Conservation (phyloP, 805 yeast species). For the Candida tammaniensis region DNA sequence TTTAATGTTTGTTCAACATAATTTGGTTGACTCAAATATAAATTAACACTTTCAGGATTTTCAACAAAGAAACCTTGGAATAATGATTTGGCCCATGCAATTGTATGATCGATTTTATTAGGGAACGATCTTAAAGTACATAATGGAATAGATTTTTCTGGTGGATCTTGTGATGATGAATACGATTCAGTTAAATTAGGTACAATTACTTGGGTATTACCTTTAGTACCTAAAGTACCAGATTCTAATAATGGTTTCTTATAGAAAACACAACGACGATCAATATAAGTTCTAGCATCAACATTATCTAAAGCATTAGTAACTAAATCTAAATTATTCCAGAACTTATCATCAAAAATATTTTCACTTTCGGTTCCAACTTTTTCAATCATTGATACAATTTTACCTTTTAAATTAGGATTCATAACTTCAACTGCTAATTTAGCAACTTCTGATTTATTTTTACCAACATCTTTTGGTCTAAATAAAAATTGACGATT, state of each 20-base stretch:
- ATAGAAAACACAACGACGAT: constrained; percentile 92
- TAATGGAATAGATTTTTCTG: constrained; percentile 94
- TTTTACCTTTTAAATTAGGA: constrained; percentile 75
- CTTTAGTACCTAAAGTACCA: constrained; percentile 97
- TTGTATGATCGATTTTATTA: constrained; percentile 95
- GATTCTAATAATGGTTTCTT: constrained; percentile 89
- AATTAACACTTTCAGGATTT: constrained; percentile 89
- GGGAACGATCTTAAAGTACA: constrained; percentile 98
- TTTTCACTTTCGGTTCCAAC: constrained; percentile 93
- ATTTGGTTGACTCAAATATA: constrained; percentile 87
- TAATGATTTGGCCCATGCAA: constrained; percentile 97
- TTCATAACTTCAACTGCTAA: constrained; percentile 82
- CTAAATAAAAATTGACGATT: constrained; percentile 96
- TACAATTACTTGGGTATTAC: constrained; percentile 94
- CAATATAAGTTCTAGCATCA: constrained; percentile 97
- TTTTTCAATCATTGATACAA: constrained; percentile 75
- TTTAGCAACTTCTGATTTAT: constrained; percentile 89
- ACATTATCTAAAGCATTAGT: constrained; percentile 97
- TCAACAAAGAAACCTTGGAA: constrained; percentile 91
- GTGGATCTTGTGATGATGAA: constrained; percentile 96
- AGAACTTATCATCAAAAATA: constrained; percentile 79
- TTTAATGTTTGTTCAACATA: constrained; percentile 89
- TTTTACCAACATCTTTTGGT: constrained; percentile 88
- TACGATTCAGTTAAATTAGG: constrained; percentile 94
- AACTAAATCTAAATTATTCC: constrained; percentile 82